These are phyloP conservation scores for Cornus kousa DNA, from an alignment of 148 eudicot species.

Conservation along the genomic window DNA sequence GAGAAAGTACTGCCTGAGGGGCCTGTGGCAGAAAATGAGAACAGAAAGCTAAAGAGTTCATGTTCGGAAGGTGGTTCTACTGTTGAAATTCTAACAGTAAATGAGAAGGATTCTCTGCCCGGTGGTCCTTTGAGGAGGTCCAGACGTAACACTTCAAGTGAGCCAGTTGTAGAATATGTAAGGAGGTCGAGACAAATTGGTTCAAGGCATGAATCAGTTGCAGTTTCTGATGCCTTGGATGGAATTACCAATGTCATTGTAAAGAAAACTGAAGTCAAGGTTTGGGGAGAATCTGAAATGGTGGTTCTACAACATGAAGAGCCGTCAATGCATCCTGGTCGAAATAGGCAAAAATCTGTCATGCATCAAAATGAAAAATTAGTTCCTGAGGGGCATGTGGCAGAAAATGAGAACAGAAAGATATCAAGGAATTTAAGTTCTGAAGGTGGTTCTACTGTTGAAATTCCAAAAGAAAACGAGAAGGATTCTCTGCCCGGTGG, in stretches of 20 bases:
- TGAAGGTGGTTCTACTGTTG: neutral
- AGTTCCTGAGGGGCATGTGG: neutral
- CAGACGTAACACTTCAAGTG: neutral
- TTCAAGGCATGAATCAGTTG: slow-evolving; percentile 10
- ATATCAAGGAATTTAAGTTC: neutral
- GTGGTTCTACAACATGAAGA: neutral
- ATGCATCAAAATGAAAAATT: slow-evolving; percentile 6
- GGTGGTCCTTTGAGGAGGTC: neutral
- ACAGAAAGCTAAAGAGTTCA: neutral
- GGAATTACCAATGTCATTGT: neutral
- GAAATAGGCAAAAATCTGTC: neutral
- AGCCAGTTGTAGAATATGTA: neutral
- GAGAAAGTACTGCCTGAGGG: slow-evolving; percentile 3
- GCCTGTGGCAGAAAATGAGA: slow-evolving; percentile 18
- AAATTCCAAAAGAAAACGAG: neutral
- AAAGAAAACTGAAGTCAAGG: neutral
- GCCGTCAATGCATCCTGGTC: neutral
- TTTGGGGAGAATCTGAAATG: neutral
- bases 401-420: slow-evolving; percentile 18
- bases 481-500: neutral
- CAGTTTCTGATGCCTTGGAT: slow-evolving; percentile 2
- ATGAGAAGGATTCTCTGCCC: neutral
- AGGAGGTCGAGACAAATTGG: neutral
- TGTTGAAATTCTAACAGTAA: neutral
- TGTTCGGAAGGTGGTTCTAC: neutral